These are phyloP conservation scores for Trichoderma breve DNA, from an alignment of 2,329 filamentous ascomycete genomes.

Conservation along the genomic window DNA sequence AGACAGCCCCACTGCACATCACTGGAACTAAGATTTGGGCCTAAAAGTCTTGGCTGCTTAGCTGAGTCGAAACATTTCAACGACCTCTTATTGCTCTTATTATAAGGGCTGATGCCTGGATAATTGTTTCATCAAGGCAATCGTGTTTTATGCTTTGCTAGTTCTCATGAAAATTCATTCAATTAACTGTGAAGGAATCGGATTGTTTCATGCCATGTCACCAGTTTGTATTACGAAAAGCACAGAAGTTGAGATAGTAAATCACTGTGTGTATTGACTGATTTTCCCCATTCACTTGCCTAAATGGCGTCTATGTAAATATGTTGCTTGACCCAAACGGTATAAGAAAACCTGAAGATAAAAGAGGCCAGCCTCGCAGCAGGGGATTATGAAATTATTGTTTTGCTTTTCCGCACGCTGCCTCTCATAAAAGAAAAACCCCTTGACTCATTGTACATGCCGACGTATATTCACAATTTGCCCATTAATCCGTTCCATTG, in stretches of 20 bases:
- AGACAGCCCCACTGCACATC: background rate
- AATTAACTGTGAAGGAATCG: background rate
- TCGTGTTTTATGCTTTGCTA: background rate
- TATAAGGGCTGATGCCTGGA: background rate
- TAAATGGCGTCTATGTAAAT: slow-evolving; percentile 5
- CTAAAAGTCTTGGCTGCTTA: slow-evolving; percentile 12
- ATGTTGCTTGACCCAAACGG: background rate
- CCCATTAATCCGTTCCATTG: background rate
- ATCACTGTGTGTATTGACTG: background rate
- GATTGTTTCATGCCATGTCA: background rate
- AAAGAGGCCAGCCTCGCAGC: background rate
- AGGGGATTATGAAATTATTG: background rate
- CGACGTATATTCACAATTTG: background rate
- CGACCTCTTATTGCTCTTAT: background rate
- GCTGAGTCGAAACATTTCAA: background rate
- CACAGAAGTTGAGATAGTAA: background rate
- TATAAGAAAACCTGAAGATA: background rate
- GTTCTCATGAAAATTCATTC: background rate
- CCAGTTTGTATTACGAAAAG: background rate
- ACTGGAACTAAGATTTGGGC: background rate
- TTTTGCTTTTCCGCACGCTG: background rate
- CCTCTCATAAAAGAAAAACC: background rate
- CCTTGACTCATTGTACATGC: slow-evolving; percentile 6
- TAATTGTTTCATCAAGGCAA: background rate
- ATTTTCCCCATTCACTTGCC: background rate